phyloP scores from a whole-genome alignment of 805 yeast genomes.

The Yueomyces sp. region DNA sequence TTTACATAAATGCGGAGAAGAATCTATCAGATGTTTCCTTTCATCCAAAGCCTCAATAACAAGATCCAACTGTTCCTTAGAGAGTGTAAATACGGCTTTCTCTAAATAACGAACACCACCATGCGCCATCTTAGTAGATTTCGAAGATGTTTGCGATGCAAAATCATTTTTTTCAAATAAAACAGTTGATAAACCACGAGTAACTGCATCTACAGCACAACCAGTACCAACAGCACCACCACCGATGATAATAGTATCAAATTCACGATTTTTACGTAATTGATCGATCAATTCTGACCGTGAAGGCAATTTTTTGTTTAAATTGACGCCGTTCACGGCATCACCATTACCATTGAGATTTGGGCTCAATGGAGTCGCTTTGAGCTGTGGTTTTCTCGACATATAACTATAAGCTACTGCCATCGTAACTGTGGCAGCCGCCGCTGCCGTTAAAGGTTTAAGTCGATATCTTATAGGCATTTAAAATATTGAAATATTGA shows the following conservation, averaged over 20 bases:
- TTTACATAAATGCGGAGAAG: slow-evolving; percentile 83
- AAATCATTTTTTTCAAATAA: slow-evolving; percentile 79
- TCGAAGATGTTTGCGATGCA: slow-evolving; percentile 86
- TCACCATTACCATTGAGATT: slow-evolving; percentile 5
- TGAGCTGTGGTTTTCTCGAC: too few relatives aligned
- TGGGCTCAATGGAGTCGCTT: background rate
- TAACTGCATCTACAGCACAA: slow-evolving; percentile 78
- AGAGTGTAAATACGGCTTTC: slow-evolving; percentile 85
- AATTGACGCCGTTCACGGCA: slow-evolving; percentile 3
- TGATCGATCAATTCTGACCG: slow-evolving; percentile 39
- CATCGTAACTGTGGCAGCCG: too few relatives aligned
- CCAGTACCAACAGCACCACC: slow-evolving; percentile 98
- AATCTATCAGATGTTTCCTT: slow-evolving; percentile 70
- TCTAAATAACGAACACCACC: slow-evolving; percentile 95
- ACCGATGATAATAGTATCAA: slow-evolving; percentile 80
- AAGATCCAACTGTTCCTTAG: slow-evolving; percentile 77
- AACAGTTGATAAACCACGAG: slow-evolving; percentile 84
- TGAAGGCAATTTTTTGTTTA: slow-evolving; percentile 25
- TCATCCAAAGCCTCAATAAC: slow-evolving; percentile 84
- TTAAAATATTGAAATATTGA: too few relatives aligned
- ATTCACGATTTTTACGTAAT: slow-evolving; percentile 34
- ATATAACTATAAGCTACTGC: too few relatives aligned
- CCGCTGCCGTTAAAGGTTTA: too few relatives aligned
- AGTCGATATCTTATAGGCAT: too few relatives aligned
- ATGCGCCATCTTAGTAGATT: slow-evolving; percentile 92